Evolutionary conservation across 2,329 filamentous ascomycete species (phyloP), one percentile per base, ranked within the genome.

Genomic region (Ophiostoma sp.): DNA sequence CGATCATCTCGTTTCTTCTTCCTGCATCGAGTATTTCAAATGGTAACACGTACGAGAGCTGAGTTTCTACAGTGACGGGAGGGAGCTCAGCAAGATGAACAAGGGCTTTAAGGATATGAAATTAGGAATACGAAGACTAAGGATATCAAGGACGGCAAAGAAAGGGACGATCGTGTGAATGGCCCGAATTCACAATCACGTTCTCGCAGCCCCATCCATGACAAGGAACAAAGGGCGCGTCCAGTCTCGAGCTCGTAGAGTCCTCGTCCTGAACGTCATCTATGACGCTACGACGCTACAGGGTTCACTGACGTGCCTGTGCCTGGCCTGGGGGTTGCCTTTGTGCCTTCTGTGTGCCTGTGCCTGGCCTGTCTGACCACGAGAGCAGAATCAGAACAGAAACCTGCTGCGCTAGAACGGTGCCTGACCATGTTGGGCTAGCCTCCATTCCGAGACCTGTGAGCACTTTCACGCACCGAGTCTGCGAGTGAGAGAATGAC

Each of bases 1-100:
- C 38, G 5, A 38, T 52, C n/a, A 60, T 42, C 18, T 49, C 49
- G 40, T 12, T 68, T 42, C 5, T 16, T n/a, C 5, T n/a, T 52
- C 27, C 9, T 40, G 42, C 16, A 12, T 5, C 52, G 41, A 55
- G 27, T 8, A 55, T 18, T 47, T 27, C 27, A 27, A 27, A 27
- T 27, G 27, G 27, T 27, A 27, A 27, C 27, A 27, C 27, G 27
- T 27, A 27, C 27, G 42, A 44, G n/a, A 60, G 55, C 55, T 60
- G 55, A 60, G 67, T 69, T 66, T 66, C 67, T 69, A 63, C 55
- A 69, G 67, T 66, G 67, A 69, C 66, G 36, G n/a, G 62, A 67
- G 62, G 63, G 66, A 64, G 40, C 42, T 14, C 47, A 38, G 40
- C 38, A 14, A 64, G 38, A 44, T 40, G 18, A n/a, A 45, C 9